These are phyloP conservation scores for Brassica nigra DNA, from an alignment of 345 rosid genomes.

Conservation along the genomic window DNA sequence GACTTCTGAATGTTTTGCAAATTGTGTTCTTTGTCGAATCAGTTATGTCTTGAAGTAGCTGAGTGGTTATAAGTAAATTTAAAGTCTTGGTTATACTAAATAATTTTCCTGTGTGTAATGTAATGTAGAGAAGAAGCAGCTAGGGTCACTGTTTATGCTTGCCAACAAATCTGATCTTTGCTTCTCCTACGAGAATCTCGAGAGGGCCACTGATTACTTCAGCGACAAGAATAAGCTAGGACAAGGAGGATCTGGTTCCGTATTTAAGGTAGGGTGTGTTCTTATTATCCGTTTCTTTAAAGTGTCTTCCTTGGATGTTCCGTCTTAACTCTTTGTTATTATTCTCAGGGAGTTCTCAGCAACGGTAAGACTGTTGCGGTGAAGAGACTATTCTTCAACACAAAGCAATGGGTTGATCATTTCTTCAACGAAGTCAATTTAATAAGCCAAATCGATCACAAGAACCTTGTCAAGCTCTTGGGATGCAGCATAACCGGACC, in stretches of 20 bases:
- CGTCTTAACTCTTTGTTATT: too few species aligned
- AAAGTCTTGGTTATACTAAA: not conserved
- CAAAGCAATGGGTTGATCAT: constrained; percentile 94
- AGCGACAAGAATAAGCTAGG: constrained; percentile 69
- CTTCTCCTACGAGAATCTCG: constrained; percentile 77
- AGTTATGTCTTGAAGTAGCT: not conserved
- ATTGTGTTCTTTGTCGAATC: constrained; percentile 2
- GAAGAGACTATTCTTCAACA: constrained; percentile 85
- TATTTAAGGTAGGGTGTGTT: constrained; percentile 58
- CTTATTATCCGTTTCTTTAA: too few species aligned
- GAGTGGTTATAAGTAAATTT: not conserved
- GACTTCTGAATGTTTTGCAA: constrained; percentile 2
- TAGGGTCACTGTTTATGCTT: constrained; percentile 56
- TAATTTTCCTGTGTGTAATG: not conserved
- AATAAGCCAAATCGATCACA: constrained; percentile 76
- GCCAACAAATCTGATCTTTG: constrained; percentile 72
- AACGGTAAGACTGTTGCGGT: constrained; percentile 73
- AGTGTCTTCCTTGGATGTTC: too few species aligned
- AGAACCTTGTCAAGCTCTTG: constrained; percentile 73
- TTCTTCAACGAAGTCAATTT: constrained; percentile 93
- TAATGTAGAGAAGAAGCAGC: constrained; percentile 58
- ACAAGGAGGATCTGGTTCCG: constrained; percentile 94
- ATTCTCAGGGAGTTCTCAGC: constrained; percentile 70
- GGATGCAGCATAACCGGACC: constrained; percentile 95
- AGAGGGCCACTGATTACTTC: constrained; percentile 79